Conservation (phyloP, 73 alveolate species). For the Stentor roeselii region DNA sequence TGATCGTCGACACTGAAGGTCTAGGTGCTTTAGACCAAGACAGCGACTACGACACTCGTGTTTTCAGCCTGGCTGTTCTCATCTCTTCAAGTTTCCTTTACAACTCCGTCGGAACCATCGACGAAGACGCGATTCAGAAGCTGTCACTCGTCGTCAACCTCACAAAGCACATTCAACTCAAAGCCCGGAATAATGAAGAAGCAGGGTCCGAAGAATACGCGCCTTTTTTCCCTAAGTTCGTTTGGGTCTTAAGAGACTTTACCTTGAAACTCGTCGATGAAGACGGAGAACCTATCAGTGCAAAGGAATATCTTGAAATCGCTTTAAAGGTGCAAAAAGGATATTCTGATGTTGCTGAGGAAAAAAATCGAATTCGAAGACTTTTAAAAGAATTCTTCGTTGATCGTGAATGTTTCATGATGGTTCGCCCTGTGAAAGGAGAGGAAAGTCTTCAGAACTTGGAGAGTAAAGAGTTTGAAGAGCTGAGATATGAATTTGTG, state of each 20-base stretch:
- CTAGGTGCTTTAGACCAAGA: conserved; percentile 90
- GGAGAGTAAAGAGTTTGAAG: conserved; percentile 71
- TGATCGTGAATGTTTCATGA: conserved; percentile 89
- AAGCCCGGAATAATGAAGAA: conserved; percentile 20
- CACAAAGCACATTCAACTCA: conserved; percentile 83
- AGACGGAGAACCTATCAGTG: conserved; percentile 38
- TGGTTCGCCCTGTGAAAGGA: conserved; percentile 92
- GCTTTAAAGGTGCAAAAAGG: conserved; percentile 68
- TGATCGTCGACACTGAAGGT: conserved; percentile 95
- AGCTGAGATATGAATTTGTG: conserved; percentile 88
- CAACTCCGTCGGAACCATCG: conserved; percentile 95
- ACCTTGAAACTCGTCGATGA: conserved; percentile 80
- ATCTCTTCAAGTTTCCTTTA: conserved; percentile 74
- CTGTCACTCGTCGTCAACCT: conserved; percentile 84
- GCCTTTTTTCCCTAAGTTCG: conserved; percentile 85
- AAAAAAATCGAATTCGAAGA: conserved; percentile 75
- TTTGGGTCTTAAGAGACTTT: conserved; percentile 99
- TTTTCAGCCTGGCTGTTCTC: conserved; percentile 85
- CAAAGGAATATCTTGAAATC: conserved; percentile 93
- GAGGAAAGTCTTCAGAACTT: conserved; percentile 87
- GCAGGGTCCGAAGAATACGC: conserved; percentile 25
- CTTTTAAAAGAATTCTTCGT: conserved; percentile 71
- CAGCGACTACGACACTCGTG: conserved; percentile 79
- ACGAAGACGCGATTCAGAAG: conserved; percentile 71
- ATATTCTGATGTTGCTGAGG: conserved; percentile 57